Percentiles rank a stretch among this genome's conserved stretches.
phyloP scores from a whole-genome alignment of 208 protist species.

The Lotmaria passim region DNA sequence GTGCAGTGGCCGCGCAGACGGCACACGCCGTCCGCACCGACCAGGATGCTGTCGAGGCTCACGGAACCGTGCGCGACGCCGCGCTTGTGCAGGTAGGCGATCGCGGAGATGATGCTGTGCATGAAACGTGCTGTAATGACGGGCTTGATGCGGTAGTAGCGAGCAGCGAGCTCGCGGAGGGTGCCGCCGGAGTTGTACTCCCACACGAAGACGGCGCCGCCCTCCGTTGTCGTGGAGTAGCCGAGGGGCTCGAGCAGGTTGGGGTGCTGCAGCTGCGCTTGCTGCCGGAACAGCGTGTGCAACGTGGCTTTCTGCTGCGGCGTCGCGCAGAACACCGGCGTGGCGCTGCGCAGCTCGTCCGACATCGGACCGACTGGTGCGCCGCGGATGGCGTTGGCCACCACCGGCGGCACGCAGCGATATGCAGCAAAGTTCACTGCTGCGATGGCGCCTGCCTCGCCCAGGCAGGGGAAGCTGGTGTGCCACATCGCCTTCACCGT shows the following conservation, averaged over 20 bases:
- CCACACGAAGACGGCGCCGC: slow-evolving; percentile 23
- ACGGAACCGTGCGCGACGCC: slow-evolving; percentile 68
- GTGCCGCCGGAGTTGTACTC: slow-evolving; percentile 49
- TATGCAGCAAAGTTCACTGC: not conserved
- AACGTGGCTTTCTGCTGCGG: slow-evolving; percentile 2
- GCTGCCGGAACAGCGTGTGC: not conserved
- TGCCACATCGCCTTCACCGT: not conserved
- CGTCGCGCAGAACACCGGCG: not conserved
- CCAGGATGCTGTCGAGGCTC: slow-evolving; percentile 65
- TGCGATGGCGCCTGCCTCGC: not conserved
- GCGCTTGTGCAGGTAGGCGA: slow-evolving; percentile 59
- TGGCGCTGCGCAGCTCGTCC: not conserved
- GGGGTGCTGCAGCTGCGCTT: slow-evolving; percentile 19
- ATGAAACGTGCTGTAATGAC: slow-evolving; percentile 42
- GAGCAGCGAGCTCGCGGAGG: slow-evolving; percentile 27
- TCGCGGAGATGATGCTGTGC: slow-evolving; percentile 45
- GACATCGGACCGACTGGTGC: slow-evolving; percentile 9
- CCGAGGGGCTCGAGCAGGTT: slow-evolving; percentile 9
- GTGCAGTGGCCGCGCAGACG: slow-evolving; percentile 64
- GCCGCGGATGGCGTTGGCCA: slow-evolving; percentile 7
- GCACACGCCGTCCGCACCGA: slow-evolving; percentile 60
- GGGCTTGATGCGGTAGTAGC: slow-evolving; percentile 31
- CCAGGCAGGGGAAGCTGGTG: not conserved
- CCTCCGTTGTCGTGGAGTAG: slow-evolving; percentile 17
- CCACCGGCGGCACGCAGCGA: not conserved